phyloP scores from a whole-genome alignment of 345 rosid species.

The Erysimum cheiranthoides region DNA sequence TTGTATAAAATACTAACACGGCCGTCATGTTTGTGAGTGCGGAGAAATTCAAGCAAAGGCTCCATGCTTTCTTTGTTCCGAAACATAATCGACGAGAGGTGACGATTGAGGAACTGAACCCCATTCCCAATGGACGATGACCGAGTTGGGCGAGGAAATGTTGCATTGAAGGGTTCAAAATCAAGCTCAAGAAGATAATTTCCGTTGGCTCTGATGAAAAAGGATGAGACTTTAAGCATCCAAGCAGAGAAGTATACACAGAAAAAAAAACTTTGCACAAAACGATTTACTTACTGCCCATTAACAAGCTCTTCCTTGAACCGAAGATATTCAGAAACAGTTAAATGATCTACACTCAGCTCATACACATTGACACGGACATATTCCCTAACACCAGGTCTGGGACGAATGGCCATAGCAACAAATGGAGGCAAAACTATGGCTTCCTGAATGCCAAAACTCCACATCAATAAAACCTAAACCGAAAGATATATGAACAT shows the following conservation, averaged over 20 bases:
- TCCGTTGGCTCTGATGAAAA: constrained; percentile 50
- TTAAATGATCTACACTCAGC: constrained; percentile 83
- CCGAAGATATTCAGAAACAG: constrained; percentile 76
- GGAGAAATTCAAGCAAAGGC: constrained; percentile 84
- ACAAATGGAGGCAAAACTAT: constrained; percentile 94
- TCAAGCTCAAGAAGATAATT: constrained; percentile 87
- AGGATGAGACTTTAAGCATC: constrained; percentile 17
- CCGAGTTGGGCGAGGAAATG: constrained; percentile 85
- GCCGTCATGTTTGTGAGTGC: constrained; percentile 83
- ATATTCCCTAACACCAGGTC: constrained; percentile 97
- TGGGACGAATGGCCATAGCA: constrained; percentile 90
- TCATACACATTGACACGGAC: constrained; percentile 84
- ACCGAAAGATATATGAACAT: not conserved
- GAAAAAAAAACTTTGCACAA: constrained; percentile 3
- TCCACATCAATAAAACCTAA: constrained; percentile 1
- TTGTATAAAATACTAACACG: constrained; percentile 58
- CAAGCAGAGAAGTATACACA: constrained; percentile 7
- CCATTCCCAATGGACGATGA: constrained; percentile 98
- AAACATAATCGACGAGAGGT: constrained; percentile 90
- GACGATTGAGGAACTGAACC: constrained; percentile 95
- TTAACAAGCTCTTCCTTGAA: constrained; percentile 90
- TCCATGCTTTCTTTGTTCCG: constrained; percentile 86
- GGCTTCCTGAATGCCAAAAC: constrained; percentile 65
- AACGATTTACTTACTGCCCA: constrained; percentile 58
- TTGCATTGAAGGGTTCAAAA: constrained; percentile 94